Percentiles rank a stretch among this genome's conserved stretches.
Conservation (phyloP, 257 asterid genomes). For the Nicotiana tomentosiformis region DNA sequence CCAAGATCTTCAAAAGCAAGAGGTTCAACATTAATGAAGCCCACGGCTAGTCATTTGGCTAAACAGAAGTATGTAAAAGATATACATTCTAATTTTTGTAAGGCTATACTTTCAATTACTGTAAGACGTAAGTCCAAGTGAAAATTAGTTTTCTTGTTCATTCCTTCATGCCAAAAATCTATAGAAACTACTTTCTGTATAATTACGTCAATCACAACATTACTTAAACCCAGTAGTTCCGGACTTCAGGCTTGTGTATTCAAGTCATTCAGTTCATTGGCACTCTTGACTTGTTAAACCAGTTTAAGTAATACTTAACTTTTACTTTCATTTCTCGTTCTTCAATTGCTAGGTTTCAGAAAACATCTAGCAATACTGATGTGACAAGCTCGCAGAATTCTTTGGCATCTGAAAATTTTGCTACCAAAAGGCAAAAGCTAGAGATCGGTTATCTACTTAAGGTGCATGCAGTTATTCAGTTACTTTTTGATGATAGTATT, state of each 20-base stretch:
- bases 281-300: not conserved
- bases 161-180: not conserved
- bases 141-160: not conserved
- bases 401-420: conserved; percentile 27
- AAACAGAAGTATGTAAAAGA: conserved; percentile 40
- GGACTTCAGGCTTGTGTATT: not conserved
- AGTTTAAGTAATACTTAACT: not conserved
- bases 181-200: not conserved
- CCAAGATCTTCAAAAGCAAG: conserved; percentile 28
- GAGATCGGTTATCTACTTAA: conserved; percentile 69
- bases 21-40: conserved; percentile 66
- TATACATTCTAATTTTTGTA: conserved; percentile 25
- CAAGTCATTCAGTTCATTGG: not conserved
- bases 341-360: conserved; percentile 38
- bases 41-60: conserved; percentile 90
- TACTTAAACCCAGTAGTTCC: not conserved
- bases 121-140: not conserved
- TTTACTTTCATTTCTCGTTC: conserved; percentile 12
- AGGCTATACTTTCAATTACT: conserved; percentile 32
- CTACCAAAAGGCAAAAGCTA: conserved; percentile 76
- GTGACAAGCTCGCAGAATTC: conserved; percentile 27
- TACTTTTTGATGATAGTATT: conserved; percentile 4
- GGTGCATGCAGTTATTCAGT: conserved; percentile 27
- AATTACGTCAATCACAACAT: not conserved
- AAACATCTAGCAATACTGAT: conserved; percentile 17